These are phyloP conservation scores for Saturnispora silvae DNA, from an alignment of 805 yeast species.

Conservation along the genomic window DNA sequence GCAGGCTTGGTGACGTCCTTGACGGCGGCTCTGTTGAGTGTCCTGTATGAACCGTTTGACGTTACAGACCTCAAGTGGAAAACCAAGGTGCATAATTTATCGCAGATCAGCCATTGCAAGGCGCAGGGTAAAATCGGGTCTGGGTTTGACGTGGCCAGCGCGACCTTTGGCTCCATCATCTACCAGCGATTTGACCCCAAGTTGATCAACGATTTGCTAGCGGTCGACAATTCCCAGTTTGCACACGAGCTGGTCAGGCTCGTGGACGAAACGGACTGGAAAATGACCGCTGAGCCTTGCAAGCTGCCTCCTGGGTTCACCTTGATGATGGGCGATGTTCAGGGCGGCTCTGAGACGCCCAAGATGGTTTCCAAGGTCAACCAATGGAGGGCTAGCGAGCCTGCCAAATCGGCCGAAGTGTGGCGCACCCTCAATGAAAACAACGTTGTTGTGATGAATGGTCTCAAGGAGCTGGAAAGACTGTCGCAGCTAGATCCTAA, in stretches of 20 bases:
- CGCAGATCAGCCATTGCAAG: constrained; percentile 84
- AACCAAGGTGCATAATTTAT: constrained; percentile 58
- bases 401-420: constrained; percentile 38
- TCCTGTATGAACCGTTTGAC: constrained; percentile 28
- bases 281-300: constrained; percentile 42
- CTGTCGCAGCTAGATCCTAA: constrained; percentile 24
- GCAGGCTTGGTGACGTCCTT: constrained; percentile 85
- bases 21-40: constrained; percentile 54
- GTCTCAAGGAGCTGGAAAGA: constrained; percentile 32
- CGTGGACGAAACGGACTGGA: constrained; percentile 47
- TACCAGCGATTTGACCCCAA: constrained; percentile 67
- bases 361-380: constrained; percentile 70
- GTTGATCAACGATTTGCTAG: constrained; percentile 27
- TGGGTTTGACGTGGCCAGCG: constrained; percentile 96
- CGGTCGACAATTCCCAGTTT: constrained; percentile 3
- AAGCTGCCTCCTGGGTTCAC: constrained; percentile 58
- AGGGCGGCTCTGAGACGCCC: constrained; percentile 91
- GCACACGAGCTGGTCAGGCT: constrained; percentile 24
- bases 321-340: constrained; percentile 85
- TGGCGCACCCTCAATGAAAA: constrained; percentile 48
- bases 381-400: constrained; percentile 50
- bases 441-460: constrained; percentile 45
- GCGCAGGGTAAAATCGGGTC: constrained; percentile 96
- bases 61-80: constrained; percentile 18
- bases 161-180: constrained; percentile 79